phyloP scores from a whole-genome alignment of 306 rosid genomes.

The Purshia tridentata region DNA sequence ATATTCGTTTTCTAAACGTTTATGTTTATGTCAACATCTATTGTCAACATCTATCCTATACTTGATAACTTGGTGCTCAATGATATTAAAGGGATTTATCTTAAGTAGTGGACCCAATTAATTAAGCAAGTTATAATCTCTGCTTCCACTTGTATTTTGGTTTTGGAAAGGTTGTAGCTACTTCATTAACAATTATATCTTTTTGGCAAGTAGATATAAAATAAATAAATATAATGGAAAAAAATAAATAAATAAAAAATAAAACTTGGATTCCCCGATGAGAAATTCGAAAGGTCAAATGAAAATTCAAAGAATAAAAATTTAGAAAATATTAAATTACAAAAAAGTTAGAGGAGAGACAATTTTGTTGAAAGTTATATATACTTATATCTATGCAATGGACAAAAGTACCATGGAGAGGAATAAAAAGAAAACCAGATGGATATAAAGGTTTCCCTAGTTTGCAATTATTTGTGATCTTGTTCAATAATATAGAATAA shows the following conservation, averaged over 20 bases:
- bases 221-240: background rate
- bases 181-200: background rate
- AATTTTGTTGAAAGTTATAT: background rate
- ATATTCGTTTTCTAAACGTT: too few relatives aligned
- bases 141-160: background rate
- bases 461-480: background rate
- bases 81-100: too few relatives aligned
- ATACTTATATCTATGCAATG: too few relatives aligned
- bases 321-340: background rate
- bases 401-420: background rate
- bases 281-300: background rate
- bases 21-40: too few relatives aligned
- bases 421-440: background rate
- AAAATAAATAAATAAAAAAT: background rate
- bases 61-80: too few relatives aligned
- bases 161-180: background rate
- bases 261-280: too few relatives aligned
- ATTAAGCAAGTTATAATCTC: background rate
- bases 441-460: background rate
- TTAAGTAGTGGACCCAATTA: too few relatives aligned
- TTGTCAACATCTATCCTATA: too few relatives aligned
- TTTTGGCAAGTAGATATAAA: background rate
- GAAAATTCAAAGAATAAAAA: background rate
- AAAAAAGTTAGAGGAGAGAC: background rate
- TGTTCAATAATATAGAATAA: background rate